These are phyloP conservation scores for Corynascus novoguineensis DNA, from an alignment of 495 filamentous ascomycete genomes.

Conservation along the genomic window DNA sequence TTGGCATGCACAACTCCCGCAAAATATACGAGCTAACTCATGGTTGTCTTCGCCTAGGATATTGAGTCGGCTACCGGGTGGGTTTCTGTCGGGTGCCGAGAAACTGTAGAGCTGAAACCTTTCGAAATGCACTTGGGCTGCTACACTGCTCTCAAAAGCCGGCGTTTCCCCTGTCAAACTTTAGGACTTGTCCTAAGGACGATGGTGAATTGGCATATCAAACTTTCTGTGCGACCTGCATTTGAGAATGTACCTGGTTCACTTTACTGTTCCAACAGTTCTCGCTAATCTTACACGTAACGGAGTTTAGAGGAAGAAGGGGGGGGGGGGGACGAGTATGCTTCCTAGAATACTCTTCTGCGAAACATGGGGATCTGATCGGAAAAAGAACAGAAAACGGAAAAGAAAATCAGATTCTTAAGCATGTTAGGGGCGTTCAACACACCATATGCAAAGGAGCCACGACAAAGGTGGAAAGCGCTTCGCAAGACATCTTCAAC, in stretches of 20 bases:
- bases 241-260: conserved; percentile 34
- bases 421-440: conserved; percentile 37
- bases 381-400: too few relatives aligned
- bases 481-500: conserved; percentile 32
- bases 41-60: conserved; percentile 4
- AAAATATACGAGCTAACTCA: background rate
- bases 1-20: too few relatives aligned
- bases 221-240: conserved; percentile 55
- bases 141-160: background rate
- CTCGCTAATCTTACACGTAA: conserved; percentile 10
- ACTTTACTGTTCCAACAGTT: conserved; percentile 17
- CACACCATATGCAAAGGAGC: conserved; percentile 44
- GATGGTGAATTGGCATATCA: conserved; percentile 45
- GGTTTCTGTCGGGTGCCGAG: background rate
- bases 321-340: too few relatives aligned
- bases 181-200: conserved; percentile 44
- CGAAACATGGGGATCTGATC: too few relatives aligned
- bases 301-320: conserved; percentile 27
- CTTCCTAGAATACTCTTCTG: too few relatives aligned
- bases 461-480: conserved; percentile 29
- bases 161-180: conserved; percentile 6
- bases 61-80: background rate
- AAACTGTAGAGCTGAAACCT: background rate
- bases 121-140: background rate
- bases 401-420: too few relatives aligned